Base-by-base conservation (phyloP, 2,329 filamentous ascomycete genomes). In the Paecilomyces formosus region DNA sequence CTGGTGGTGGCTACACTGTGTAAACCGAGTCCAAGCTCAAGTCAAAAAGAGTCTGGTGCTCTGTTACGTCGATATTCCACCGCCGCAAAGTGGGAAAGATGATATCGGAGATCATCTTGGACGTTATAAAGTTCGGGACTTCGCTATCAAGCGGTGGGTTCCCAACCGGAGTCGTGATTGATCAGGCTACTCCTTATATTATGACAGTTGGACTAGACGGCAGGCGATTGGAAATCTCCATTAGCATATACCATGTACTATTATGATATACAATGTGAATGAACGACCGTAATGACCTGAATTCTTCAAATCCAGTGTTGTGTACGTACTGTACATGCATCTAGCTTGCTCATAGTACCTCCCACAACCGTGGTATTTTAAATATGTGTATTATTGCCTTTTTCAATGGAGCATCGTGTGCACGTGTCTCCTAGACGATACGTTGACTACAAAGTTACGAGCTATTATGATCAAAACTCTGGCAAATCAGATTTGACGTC, bases 31-130 rank as follows among this genome's bases (percentile, higher is more conserved):
- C 15, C 85, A 97, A 66, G 87, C 88, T 1, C 90, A 96, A 66
- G 94, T 96, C 4, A 85, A 88, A 70, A 99, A 99, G 81, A 96
- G 87, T 54, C 73, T 99, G 64, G 86, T 97, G 39, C 72, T 99
- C 31, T 88, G 89, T 49, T 99, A 97, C 69, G 92, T 99, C 12
- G 92, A 97, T 63, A 82, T 99, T 4, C 94, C 94, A 1, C 82
- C 88, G 3, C 88, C 90, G 1, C 67, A 74, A 33, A 45, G 13
- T 35, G 78, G 78, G 15, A 66, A 77, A 60, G 58, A 68, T 78
- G 85, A 89, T 60, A 81, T 94, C 55, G 82, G 85, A 1, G 77
- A 76, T 9, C 72, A 88, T 26, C 73, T 97, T 66, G 81, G 81
- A 65, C 78, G 81, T 57, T 97, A 95, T 71, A 87, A 81, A 65